A percentile compares a stretch with the other conserved stretches of the same genome.
Evolutionary conservation across 2,329 filamentous ascomycete genomes (phyloP).

Genomic region (Penicillium palitans): DNA sequence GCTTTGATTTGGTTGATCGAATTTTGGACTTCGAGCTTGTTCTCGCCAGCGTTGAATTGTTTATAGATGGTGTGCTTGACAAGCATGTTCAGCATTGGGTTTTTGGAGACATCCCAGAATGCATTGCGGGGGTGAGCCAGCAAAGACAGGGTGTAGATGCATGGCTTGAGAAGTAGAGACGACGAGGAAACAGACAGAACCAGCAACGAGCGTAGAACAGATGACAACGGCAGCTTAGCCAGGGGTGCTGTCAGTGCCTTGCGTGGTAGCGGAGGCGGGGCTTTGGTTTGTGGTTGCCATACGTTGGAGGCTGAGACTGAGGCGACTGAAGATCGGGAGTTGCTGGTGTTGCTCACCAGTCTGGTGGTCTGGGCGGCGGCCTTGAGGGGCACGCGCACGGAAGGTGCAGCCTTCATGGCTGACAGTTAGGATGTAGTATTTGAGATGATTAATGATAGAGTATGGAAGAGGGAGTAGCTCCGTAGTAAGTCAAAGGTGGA

Average conservation of each 20-base stretch:
- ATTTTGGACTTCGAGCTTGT: constrained; percentile 48
- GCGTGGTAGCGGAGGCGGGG: constrained; percentile 24
- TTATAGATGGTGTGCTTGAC: constrained; percentile 54
- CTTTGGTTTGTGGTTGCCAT: constrained; percentile 24
- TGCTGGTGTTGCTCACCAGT: constrained; percentile 37
- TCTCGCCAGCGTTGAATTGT: constrained; percentile 59
- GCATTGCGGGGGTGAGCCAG: constrained; percentile 49
- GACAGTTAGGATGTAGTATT: neutral
- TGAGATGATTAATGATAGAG: neutral
- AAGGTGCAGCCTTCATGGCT: constrained; percentile 34
- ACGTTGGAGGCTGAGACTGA: constrained; percentile 30
- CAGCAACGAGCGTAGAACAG: constrained; percentile 39
- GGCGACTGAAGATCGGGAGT: constrained; percentile 34
- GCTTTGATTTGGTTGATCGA: constrained; percentile 49
- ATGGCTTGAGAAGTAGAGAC: constrained; percentile 65
- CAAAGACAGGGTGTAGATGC: constrained; percentile 66
- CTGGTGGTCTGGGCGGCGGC: constrained; percentile 17
- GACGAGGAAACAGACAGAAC: constrained; percentile 42
- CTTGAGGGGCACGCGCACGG: constrained; percentile 27
- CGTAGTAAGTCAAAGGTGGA: neutral
- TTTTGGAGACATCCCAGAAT: constrained; percentile 51
- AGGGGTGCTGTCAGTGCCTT: constrained; percentile 33
- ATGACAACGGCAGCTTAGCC: constrained; percentile 39
- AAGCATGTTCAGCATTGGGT: constrained; percentile 47
- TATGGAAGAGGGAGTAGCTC: neutral